Evolutionary conservation across 768 basidiomycete genomes (phyloP).

Genomic region (Hemileccinum rubropunctum): DNA sequence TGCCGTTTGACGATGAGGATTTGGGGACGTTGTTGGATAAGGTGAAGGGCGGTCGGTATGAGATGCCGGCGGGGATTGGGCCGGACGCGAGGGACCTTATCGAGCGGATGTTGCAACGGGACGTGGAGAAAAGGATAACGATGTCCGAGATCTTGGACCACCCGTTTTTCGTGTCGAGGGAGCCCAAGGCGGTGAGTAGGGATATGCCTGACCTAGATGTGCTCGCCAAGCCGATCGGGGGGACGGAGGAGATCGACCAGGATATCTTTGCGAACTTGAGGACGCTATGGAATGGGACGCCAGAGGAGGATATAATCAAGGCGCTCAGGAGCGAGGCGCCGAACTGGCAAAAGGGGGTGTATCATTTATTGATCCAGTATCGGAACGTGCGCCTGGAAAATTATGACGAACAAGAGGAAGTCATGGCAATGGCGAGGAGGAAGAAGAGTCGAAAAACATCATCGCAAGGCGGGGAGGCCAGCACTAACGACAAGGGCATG

Average conservation of each 20-base stretch:
- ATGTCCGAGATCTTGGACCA: conserved; percentile 79
- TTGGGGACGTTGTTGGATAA: conserved; percentile 73
- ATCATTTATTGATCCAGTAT: conserved; percentile 85
- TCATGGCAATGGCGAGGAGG: conserved; percentile 31
- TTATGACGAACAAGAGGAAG: conserved; percentile 68
- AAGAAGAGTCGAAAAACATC: conserved; percentile 36
- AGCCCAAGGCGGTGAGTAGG: conserved; percentile 41
- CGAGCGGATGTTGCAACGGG: conserved; percentile 73
- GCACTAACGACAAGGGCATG: conserved; percentile 14
- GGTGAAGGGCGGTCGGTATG: conserved; percentile 69
- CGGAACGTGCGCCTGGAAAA: conserved; percentile 70
- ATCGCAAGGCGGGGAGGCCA: conserved; percentile 25
- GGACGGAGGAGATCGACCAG: conserved; percentile 67
- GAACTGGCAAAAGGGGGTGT: conserved; percentile 96
- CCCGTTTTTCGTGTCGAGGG: conserved; percentile 68
- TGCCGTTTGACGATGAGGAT: conserved; percentile 95
- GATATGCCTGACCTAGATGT: conserved; percentile 60
- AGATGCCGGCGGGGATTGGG: conserved; percentile 71
- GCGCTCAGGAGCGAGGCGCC: conserved; percentile 63
- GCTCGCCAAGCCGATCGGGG: conserved; percentile 67
- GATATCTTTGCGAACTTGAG: conserved; percentile 89
- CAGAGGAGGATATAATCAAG: conserved; percentile 70
- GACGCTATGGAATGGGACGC: conserved; percentile 85
- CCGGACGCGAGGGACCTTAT: conserved; percentile 75
- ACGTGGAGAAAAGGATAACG: conserved; percentile 73